Base-by-base conservation (phyloP, 31 red algal genomes). In the Odonthalia washingtoniensis region DNA sequence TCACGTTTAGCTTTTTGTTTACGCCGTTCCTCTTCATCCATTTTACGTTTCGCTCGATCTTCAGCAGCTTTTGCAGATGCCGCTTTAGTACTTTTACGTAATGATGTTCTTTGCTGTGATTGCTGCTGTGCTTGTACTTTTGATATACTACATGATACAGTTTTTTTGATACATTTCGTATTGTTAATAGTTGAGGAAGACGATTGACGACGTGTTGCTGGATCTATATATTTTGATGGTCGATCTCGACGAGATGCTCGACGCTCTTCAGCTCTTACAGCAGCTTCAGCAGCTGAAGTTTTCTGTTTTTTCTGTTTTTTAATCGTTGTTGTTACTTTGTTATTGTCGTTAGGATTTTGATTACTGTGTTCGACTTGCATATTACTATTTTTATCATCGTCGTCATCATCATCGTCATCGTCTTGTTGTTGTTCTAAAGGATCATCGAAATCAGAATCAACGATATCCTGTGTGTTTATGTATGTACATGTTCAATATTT, bases 1-100 rank as follows among this genome's bases (percentile, higher is more conserved):
- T 77, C 81, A 33, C 74, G 46, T 28, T 63, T 0, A 72, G 53
- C 66, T 42, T 84, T 72, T 39, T 62, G 68, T 52, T 67, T 62
- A 44, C 74, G 76, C 49, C 61, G 63, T 46, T 86, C 70, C 53
- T 77, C 72, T 16, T 87, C 84, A 38, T 76, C 46, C 32, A 77
- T 28, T 57, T 65, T 0, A 16, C 81, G 81, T 27, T 68, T 70
- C 40, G 82, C 89, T 9, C 89, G 49, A n/a, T 76, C 36, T 65
- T 92, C 80, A 28, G 89, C 89, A 9, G 89, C 89, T 30, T 70
- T 72, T 42, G 53, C 81, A 38, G 89, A 92, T 41, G 89, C 89
- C 28, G 84, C 41, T 39, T 84, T 78, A 1, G 89, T 92, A 75
- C 89, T 92, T 57, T 81, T 85, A 18, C 89, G 53, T 65, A 92